phyloP scores from a whole-genome alignment of 2,329 filamentous ascomycete species.

The Phialocephala sp. region DNA sequence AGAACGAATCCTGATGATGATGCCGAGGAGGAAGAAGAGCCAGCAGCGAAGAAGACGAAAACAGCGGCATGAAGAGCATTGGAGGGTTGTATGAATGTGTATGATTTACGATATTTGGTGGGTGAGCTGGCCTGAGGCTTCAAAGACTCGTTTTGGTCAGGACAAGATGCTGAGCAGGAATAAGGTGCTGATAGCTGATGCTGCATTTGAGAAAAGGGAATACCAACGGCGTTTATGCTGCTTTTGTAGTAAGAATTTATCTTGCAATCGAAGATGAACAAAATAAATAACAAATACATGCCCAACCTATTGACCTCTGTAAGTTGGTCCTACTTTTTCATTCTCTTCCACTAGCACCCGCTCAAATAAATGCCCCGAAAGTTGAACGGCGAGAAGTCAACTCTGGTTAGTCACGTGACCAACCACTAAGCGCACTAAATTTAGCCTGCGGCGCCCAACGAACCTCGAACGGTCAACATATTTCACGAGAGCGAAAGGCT shows the following conservation, averaged over 20 bases:
- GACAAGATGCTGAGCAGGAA: not conserved
- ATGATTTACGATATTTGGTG: not conserved
- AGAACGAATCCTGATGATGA: slow-evolving; percentile 31
- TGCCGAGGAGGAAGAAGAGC: slow-evolving; percentile 29
- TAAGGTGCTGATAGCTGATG: not conserved
- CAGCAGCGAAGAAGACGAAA: slow-evolving; percentile 36
- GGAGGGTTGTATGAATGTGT: slow-evolving; percentile 1
- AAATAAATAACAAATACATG: not conserved
- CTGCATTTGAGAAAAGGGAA: not conserved
- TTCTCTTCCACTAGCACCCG: not conserved
- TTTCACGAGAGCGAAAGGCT: slow-evolving; percentile 18
- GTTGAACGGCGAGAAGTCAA: too few relatives aligned
- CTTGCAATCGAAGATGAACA: not conserved
- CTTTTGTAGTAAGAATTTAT: not conserved
- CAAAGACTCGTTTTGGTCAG: not conserved
- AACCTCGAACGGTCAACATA: slow-evolving; percentile 24
- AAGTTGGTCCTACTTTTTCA: not conserved
- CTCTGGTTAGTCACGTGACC: slow-evolving; percentile 14
- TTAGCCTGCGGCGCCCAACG: too few relatives aligned
- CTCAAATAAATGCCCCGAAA: too few relatives aligned
- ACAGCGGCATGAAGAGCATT: not conserved
- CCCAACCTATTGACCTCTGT: not conserved
- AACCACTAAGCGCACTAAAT: not conserved
- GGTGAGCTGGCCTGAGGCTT: not conserved
- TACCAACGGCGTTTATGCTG: not conserved